Percentiles rank a stretch among this genome's conserved stretches.
Conservation (phyloP, 306 rosid species). For the Pterocarpus macrocarpus region DNA sequence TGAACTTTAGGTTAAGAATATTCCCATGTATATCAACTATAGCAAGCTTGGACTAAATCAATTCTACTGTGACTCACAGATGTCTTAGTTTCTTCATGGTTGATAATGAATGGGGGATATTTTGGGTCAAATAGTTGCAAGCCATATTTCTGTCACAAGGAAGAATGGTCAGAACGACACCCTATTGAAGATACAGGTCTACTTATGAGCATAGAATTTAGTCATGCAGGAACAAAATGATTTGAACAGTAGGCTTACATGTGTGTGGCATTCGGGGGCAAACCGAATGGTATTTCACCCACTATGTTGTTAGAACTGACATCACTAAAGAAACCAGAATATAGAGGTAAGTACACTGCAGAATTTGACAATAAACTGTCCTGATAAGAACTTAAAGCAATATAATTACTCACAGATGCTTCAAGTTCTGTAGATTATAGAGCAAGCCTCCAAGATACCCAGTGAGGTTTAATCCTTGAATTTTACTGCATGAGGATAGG, state of each 20-base stretch:
- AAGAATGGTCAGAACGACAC: conserved; percentile 44
- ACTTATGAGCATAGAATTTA: conserved; percentile 4
- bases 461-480: conserved; percentile 78
- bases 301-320: conserved; percentile 74
- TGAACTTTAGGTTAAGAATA: conserved; percentile 3
- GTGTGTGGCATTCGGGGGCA: conserved; percentile 87
- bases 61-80: conserved; percentile 67
- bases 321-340: conserved; percentile 68
- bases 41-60: conserved; percentile 34
- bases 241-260: conserved; percentile 64
- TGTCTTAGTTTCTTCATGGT: conserved; percentile 70
- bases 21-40: conserved; percentile 1
- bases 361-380: conserved; percentile 13
- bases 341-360: conserved; percentile 17
- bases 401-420: conserved; percentile 69
- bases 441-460: conserved; percentile 78
- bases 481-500: conserved; percentile 63
- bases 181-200: background rate
- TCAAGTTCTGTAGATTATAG: conserved; percentile 66
- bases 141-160: conserved; percentile 79
- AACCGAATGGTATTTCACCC: conserved; percentile 76
- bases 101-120: conserved; percentile 73
- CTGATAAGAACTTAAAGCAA: background rate
- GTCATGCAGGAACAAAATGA: conserved; percentile 8
- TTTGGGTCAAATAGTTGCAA: conserved; percentile 66